Evolutionary conservation across 768 basidiomycete species (phyloP).

Genomic region (Suillus brevipes): DNA sequence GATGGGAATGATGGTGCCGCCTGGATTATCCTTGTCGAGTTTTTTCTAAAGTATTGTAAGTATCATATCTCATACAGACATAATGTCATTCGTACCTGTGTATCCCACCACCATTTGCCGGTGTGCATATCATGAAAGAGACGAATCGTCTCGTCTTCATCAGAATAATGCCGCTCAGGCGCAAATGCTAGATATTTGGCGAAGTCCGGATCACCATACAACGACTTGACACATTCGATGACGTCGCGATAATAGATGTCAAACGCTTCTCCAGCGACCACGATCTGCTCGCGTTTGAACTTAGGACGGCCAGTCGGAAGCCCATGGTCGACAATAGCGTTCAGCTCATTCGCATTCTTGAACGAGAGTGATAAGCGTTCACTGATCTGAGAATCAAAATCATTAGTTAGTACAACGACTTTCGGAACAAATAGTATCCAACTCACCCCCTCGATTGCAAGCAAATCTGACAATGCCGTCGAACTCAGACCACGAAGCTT

Average conservation of each 20-base stretch:
- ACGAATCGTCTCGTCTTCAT: slow-evolving; percentile 22
- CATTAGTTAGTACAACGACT: background rate
- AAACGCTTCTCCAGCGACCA: slow-evolving; percentile 29
- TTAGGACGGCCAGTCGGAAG: slow-evolving; percentile 21
- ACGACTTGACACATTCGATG: slow-evolving; percentile 12
- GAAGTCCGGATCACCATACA: slow-evolving; percentile 38
- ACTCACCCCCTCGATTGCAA: slow-evolving; percentile 41
- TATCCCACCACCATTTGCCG: slow-evolving; percentile 52
- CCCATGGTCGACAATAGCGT: slow-evolving; percentile 34
- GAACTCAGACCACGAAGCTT: slow-evolving; percentile 38
- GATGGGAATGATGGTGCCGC: slow-evolving; percentile 6
- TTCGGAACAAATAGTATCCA: background rate
- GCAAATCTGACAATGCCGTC: slow-evolving; percentile 38
- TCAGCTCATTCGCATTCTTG: slow-evolving; percentile 31
- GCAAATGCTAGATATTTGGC: slow-evolving; percentile 29
- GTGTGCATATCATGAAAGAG: slow-evolving; percentile 47
- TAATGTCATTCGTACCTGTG: slow-evolving; percentile 37
- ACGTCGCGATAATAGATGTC: slow-evolving; percentile 33
- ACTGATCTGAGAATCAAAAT: slow-evolving; percentile 15
- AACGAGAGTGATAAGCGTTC: slow-evolving; percentile 35
- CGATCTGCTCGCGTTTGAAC: slow-evolving; percentile 29
- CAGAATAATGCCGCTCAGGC: slow-evolving; percentile 41
- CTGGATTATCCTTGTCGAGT: slow-evolving; percentile 16
- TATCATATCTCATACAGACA: background rate
- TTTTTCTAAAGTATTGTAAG: slow-evolving; percentile 8